Base-by-base conservation (phyloP, 371 early-diverging fungal species). In the Apophysomyces elegans region DNA sequence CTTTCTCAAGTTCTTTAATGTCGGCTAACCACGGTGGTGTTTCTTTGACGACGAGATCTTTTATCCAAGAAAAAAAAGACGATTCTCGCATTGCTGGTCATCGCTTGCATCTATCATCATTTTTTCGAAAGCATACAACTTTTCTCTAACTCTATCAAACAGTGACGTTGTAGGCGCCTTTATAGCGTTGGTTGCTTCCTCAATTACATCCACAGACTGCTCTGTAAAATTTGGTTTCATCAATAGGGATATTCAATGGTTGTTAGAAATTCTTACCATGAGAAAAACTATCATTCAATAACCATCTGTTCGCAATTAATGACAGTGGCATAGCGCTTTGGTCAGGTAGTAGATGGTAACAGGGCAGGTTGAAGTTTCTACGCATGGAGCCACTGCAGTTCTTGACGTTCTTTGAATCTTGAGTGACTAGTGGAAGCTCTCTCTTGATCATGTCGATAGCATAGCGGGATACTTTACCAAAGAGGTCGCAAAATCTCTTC, bases 281-380 rank as follows among this genome's bases (percentile, higher is more conserved):
- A 21, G 11, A 16, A 7, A 50, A 21, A 8, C 8, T 50, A 7
- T 9, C 7, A 21, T 50, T 11, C 7, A 50, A 21, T 26, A 50
- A 11, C 54, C 54, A 50, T 50, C 54, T 50, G 21, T 21, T 16
- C 4, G 54, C 21, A 21, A 50, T 50, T 21, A 50, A 26, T 8
- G 54, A 50, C 11, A 50, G 21, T 7, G 35, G 54, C 5, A 50
- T 21, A 4, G 21, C 8, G 54, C 54, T 50, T 8, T 50, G 16
- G 9, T 50, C 32, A 50, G 21, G 54, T 21, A 50, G 11, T 8
- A 21, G 11, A 21, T 50, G 54, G 21, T 26, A 11, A 26, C 54
- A 50, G 54, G 54, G 54, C 7, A 50, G 54, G 54, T 50, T 50
- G 21, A 18, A 50, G 54, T 50, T 50, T 50, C 32, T 50, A 5